Base-by-base conservation (phyloP, 2,329 filamentous ascomycete genomes). In the Karstenula rhodostoma region DNA sequence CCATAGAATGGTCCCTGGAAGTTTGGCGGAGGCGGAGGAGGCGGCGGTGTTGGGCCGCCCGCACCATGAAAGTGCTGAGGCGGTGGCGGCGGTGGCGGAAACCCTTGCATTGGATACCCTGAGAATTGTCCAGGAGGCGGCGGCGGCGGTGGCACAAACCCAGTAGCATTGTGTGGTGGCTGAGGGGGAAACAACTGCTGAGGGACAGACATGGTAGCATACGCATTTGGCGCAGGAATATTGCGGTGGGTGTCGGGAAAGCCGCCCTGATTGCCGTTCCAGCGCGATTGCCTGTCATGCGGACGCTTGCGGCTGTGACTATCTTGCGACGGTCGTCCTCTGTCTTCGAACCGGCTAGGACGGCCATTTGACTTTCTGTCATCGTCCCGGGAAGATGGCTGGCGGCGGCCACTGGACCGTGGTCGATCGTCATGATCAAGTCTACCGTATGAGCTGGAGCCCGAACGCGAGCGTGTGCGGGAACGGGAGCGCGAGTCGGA, bases 1-100 rank as follows among this genome's bases (percentile, higher is more conserved):
- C 66, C 65, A 48, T 67, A 63, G 57, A 63, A 73, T 23, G 60
- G 57, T n/a, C 68, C 70, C 10, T 61, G 69, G 46, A 63, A 71
- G 48, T 67, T 70, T 23, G 67, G 66, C 4, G 71, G 68, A 27
- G 68, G 70, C n/a, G 69, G 71, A 15, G 71, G 71, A 7, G 67
- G 70, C 2, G 68, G 49, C 15, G 59, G 63, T 40, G 59, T 62
- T 40, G 50, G 59, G 9, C 59, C 55, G 22, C 59, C 60, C 12
- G 55, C 58, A 15, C 58, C 60, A 33, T 46, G 63, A 53, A 51
- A 42, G n/a, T 40, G 27, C 51, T 67, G 67, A 12, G 63, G 60
- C 35, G 65, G 64, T 9, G 67, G 65, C 2, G 71, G 68, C 9
- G 70, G 70, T 17, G 65, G 66, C 15, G 61, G 64, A 40, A 69